Conservation (phyloP, 345 rosid species). For the Kernera saxatilis region DNA sequence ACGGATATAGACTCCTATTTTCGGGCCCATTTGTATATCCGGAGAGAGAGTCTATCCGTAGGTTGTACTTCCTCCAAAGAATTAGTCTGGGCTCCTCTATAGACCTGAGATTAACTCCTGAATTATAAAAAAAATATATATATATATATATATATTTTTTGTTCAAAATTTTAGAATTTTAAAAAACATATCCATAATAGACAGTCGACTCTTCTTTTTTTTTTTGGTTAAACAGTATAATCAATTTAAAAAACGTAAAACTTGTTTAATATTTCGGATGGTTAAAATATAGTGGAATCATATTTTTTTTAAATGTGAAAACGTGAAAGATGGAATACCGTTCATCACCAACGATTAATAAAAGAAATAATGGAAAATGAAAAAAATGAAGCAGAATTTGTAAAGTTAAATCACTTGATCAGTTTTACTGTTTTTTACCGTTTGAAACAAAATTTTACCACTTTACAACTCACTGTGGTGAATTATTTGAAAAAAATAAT, state of each 20-base stretch:
- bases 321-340: neutral
- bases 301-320: neutral
- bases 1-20: no score
- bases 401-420: neutral
- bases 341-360: neutral
- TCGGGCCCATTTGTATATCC: no score
- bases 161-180: no score
- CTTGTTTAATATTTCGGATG: neutral
- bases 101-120: no score
- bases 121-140: no score
- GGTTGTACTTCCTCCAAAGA: no score
- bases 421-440: neutral
- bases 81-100: no score
- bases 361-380: neutral
- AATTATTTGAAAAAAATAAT: neutral
- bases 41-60: no score
- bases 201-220: no score
- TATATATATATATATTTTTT: no score
- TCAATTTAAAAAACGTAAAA: neutral
- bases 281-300: neutral
- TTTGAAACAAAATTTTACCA: neutral
- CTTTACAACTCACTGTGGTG: neutral
- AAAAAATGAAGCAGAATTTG: neutral
- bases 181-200: no score
- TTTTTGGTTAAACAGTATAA: no score